Conservation (phyloP, 495 filamentous ascomycete species). For the Chaetomium tenue region DNA sequence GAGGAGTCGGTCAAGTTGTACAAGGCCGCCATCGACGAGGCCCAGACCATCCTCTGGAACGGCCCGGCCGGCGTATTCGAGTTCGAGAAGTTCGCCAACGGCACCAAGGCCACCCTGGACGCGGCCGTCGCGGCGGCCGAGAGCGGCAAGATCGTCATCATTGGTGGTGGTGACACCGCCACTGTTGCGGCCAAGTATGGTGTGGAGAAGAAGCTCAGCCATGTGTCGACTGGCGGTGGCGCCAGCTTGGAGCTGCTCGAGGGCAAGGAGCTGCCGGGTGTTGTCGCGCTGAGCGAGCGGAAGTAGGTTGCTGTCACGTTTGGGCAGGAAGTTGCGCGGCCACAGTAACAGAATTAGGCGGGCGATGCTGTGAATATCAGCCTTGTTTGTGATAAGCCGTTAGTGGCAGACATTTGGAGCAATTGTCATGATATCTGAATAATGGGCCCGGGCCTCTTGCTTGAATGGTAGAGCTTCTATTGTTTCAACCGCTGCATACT, state of each 20-base stretch:
- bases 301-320: slow-evolving; percentile 24
- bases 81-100: slow-evolving; percentile 87
- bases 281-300: slow-evolving; percentile 82
- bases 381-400: background rate
- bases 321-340: background rate
- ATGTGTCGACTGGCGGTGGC: slow-evolving; percentile 96
- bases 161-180: slow-evolving; percentile 96
- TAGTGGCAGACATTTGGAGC: too few species aligned
- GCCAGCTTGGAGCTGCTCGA: slow-evolving; percentile 94
- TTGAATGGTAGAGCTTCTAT: background rate
- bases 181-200: slow-evolving; percentile 97
- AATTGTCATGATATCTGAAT: too few species aligned
- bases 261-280: slow-evolving; percentile 95
- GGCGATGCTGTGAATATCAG: slow-evolving; percentile 14
- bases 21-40: slow-evolving; percentile 76
- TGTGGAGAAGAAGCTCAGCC: slow-evolving; percentile 92
- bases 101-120: slow-evolving; percentile 86
- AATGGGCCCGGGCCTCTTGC: too few species aligned
- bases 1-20: slow-evolving; percentile 81
- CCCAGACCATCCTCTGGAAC: slow-evolving; percentile 99
- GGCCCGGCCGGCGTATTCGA: slow-evolving; percentile 96
- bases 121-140: slow-evolving; percentile 76
- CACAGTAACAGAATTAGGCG: slow-evolving; percentile 11
- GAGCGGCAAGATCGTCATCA: slow-evolving; percentile 89
- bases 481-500: background rate